Percentiles rank a stretch among this genome's conserved stretches.
Conservation (phyloP, 2,329 filamentous ascomycete genomes). For the Alternaria viburni region DNA sequence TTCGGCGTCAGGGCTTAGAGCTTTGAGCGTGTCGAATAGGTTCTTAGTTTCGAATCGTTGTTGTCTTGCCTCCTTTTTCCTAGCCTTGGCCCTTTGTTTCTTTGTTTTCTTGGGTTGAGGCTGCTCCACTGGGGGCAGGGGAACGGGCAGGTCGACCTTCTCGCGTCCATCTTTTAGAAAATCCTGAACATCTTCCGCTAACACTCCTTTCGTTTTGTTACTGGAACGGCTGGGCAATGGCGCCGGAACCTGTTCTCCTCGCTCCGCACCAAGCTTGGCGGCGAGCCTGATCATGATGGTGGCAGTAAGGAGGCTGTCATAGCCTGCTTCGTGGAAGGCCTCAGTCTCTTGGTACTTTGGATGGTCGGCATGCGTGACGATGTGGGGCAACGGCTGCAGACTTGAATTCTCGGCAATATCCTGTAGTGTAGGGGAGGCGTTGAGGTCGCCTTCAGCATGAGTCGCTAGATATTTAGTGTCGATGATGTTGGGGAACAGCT, state of each 20-base stretch:
- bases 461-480: conserved; percentile 71
- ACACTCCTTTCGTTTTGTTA: background rate
- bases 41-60: conserved; percentile 35
- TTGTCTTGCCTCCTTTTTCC: conserved; percentile 12
- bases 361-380: conserved; percentile 43
- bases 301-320: conserved; percentile 67
- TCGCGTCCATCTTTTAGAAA: conserved; percentile 24
- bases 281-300: conserved; percentile 64
- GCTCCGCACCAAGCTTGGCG: conserved; percentile 55
- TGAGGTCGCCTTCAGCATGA: conserved; percentile 60
- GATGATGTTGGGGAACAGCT: conserved; percentile 63
- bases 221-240: background rate
- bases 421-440: conserved; percentile 56
- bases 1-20: conserved; percentile 4
- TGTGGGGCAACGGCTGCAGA: conserved; percentile 50
- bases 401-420: conserved; percentile 56
- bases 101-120: background rate
- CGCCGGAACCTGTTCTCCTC: background rate
- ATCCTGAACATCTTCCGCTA: conserved; percentile 12
- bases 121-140: conserved; percentile 19
- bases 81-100: conserved; percentile 22
- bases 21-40: conserved; percentile 31
- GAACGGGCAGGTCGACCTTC: conserved; percentile 19
- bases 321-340: conserved; percentile 66
- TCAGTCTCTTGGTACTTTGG: conserved; percentile 50